Base-by-base conservation (phyloP, 768 basidiomycete genomes). In the Sutorius australiensis region DNA sequence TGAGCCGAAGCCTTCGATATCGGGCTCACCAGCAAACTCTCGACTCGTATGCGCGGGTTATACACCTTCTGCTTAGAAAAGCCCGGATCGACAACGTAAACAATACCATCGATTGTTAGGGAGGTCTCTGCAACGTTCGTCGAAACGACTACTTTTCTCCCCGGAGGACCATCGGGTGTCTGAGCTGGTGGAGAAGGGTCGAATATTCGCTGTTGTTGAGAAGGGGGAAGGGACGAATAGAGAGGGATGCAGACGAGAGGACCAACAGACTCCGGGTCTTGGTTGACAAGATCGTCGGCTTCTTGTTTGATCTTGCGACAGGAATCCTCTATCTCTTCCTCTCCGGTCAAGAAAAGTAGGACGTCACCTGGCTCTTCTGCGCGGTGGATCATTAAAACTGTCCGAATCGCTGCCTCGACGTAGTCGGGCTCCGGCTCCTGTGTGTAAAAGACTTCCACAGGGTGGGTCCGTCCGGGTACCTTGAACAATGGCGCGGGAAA, bases 111-210 rank as follows among this genome's bases (percentile, higher is more conserved):
- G 53, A 99, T 98, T 3, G 95, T 99, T 39, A 98, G 73, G 2
- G 93, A 95, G 2, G 95, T 98, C 72, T 99, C 95, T 3, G 97
- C 97, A 53, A 98, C 93, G 67, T 98, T 99, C 28, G 95, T 99
- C 9, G 94, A 92, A 1, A 99, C 77, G 31, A 99, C 89, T 40
- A 98, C 81, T 69, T 99, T 99, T 54, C 95, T 82, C 0, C 95
- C 95, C 0, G 88, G 86, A 0, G 92, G 87, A 1, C 92, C 87
- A 46, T 76, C 83, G 0, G 80, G 67, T 0, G 70, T 75, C 3
- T 78, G 74, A 0, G 92, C 67, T 5, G 76, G 59, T 8, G 95
- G 95, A 1, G 95, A 76, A 0, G 91, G 78, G 61, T 98, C 95
- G 69, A 98, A 99, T 71, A 99, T 99, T 9, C 89, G 84, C 64